phyloP scores from a whole-genome alignment of 2,329 filamentous ascomycete genomes.

The Fusarium sp. region DNA sequence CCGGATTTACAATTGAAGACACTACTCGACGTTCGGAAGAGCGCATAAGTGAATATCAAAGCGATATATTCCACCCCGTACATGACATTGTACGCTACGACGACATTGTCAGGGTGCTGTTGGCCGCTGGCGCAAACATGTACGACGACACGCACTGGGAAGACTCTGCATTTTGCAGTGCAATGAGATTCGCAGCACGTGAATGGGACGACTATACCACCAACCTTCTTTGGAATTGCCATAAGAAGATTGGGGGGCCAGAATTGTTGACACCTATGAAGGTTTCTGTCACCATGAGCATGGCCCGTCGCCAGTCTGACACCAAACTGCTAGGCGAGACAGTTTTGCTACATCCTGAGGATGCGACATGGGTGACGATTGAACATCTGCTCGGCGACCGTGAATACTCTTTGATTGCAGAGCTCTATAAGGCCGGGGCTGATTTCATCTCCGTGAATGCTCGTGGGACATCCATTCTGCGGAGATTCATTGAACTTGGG shows the following conservation, averaged over 20 bases:
- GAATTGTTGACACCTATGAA: slow-evolving; percentile 1
- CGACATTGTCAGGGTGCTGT: slow-evolving; percentile 28
- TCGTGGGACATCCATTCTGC: slow-evolving; percentile 1
- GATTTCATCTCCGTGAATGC: slow-evolving; percentile 11
- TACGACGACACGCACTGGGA: background rate
- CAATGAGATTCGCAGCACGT: slow-evolving; percentile 28
- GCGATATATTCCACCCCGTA: background rate
- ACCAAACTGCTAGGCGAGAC: slow-evolving; percentile 8
- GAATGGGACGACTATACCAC: slow-evolving; percentile 28
- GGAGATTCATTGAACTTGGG: slow-evolving; percentile 19
- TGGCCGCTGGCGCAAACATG: slow-evolving; percentile 22
- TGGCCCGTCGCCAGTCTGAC: slow-evolving; percentile 33
- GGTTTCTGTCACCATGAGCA: slow-evolving; percentile 8
- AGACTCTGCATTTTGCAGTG: slow-evolving; percentile 12
- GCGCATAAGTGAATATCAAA: background rate
- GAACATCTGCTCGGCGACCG: slow-evolving; percentile 7
- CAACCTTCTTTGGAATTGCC: slow-evolving; percentile 17
- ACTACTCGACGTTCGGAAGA: background rate
- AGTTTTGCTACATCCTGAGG: background rate
- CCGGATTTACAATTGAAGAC: slow-evolving; percentile 14
- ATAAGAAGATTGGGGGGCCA: slow-evolving; percentile 12
- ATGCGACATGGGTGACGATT: slow-evolving; percentile 22
- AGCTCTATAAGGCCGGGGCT: slow-evolving; percentile 25
- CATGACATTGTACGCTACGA: slow-evolving; percentile 22
- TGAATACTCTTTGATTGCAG: slow-evolving; percentile 27